Conservation (phyloP, 1,284 basidiomycete species). For the Tilletia walkeri region DNA sequence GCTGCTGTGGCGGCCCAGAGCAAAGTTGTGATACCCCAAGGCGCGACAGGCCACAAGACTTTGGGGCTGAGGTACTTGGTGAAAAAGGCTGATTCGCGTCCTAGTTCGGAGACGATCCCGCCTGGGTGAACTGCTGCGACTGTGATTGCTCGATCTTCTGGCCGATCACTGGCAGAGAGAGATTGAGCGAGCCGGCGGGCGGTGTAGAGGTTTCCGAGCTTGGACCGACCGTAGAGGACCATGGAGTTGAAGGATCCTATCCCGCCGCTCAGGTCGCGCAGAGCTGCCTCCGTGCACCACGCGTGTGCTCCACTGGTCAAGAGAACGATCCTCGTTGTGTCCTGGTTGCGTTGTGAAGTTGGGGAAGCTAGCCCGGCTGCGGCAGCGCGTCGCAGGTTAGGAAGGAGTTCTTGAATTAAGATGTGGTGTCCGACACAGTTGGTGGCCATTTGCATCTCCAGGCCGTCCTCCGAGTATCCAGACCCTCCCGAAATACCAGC, state of each 20-base stretch:
- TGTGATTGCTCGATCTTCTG: neutral
- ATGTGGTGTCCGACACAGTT: constrained; percentile 45
- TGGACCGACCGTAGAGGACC: constrained; percentile 21
- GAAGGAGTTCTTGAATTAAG: constrained; percentile 37
- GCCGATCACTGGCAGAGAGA: neutral
- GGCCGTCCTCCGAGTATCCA: constrained; percentile 34
- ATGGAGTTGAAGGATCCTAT: neutral
- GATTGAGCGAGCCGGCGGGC: constrained; percentile 21
- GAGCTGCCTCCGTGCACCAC: constrained; percentile 5
- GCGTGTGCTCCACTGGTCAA: constrained; percentile 1
- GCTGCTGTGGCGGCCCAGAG: constrained; percentile 32
- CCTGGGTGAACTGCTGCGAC: constrained; percentile 6
- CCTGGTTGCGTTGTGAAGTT: neutral
- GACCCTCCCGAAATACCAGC: neutral
- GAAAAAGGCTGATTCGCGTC: constrained; percentile 14
- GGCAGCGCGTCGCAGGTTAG: constrained; percentile 18
- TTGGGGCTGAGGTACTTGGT: neutral
- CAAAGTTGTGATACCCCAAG: constrained; percentile 35
- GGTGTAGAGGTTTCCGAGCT: constrained; percentile 36
- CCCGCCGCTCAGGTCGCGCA: neutral
- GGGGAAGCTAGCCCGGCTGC: neutral
- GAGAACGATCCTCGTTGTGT: constrained; percentile 8
- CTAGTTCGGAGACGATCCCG: constrained; percentile 6
- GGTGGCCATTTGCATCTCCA: constrained; percentile 45
- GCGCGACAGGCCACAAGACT: constrained; percentile 13